Evolutionary conservation across 192 early-diverging fungal genomes (phyloP).

Genomic region (Coemansia sp.): DNA sequence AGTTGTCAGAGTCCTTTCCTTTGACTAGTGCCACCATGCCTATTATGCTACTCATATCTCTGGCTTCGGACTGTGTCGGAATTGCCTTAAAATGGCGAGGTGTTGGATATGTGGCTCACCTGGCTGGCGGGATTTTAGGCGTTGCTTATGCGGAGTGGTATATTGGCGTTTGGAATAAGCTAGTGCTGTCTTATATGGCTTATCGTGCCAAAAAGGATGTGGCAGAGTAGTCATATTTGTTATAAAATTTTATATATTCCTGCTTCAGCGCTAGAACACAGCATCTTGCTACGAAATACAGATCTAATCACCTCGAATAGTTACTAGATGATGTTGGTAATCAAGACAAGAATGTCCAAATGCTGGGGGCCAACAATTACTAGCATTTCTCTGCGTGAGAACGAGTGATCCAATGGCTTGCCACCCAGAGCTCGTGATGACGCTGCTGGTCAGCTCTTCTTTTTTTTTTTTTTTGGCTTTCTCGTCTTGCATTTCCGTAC

Average conservation of each 20-base stretch:
- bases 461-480: not conserved
- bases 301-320: not conserved
- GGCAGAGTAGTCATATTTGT: not conserved
- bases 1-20: conserved; percentile 64
- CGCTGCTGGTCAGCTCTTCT: not conserved
- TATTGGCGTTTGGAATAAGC: conserved; percentile 11
- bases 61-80: conserved; percentile 69
- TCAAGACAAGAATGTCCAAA: not conserved
- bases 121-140: conserved; percentile 66
- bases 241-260: not conserved
- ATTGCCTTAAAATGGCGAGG: conserved; percentile 68
- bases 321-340: not conserved
- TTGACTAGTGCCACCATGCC: conserved; percentile 57
- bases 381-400: not conserved
- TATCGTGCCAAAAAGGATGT: not conserved
- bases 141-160: conserved; percentile 60
- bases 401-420: not conserved
- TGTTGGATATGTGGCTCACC: conserved; percentile 77
- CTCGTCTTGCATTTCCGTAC: conserved; percentile 1
- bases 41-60: conserved; percentile 64
- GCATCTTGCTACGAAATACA: not conserved
- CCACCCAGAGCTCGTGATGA: not conserved
- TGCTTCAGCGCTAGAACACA: not conserved
- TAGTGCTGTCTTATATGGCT: conserved; percentile 2
- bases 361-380: not conserved